Evolutionary conservation across 257 asterid genomes (phyloP), one percentile per base, ranked within the genome.

Genomic region (Jasminum sambac): DNA sequence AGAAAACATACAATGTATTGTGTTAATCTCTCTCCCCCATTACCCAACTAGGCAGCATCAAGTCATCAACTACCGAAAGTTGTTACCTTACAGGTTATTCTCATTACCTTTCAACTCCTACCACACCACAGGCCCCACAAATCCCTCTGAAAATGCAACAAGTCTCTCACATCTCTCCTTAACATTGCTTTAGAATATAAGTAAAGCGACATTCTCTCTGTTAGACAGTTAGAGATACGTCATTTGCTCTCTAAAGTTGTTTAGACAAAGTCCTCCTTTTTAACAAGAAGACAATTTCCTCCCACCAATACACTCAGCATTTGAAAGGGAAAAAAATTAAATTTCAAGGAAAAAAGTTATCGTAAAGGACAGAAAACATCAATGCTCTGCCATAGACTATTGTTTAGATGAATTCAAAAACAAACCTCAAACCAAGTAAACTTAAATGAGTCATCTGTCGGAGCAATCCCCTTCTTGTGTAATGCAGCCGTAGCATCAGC

Each of bases 351-450:
- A 65, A 63, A 12, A 16, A 37, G n/a, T 46, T n/a, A 64, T 38
- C 16, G 58, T 43, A 61, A 17, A 37, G 17, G 66, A 8, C 13
- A 16, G 4, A 55, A 75, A 41, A 67, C 68, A 21, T 58, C 14
- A 72, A 57, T 50, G 30, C 10, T 11, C 38, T 65, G 67, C 19
- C 38, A 59, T 16, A 39, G 2, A 46, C 60, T 58, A 64, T 39
- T 63, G 10, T 68, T n/a, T 16, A 64, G 5, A 52, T 24, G 17
- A 1, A 59, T 12, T 9, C n/a, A 63, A 46, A 55, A 48, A 76
- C 87, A 74, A 73, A 92, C 98, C 98, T 88, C 71, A 78, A 85
- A 81, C 99, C 98, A 91, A 43, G 87, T 82, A 81, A 87, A 95
- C 79, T 95, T 95, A 74, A 80, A 89, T 14, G 85, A 69, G 74